Base-by-base conservation (phyloP, 2,329 filamentous ascomycete genomes). In the Fusarium sp. region DNA sequence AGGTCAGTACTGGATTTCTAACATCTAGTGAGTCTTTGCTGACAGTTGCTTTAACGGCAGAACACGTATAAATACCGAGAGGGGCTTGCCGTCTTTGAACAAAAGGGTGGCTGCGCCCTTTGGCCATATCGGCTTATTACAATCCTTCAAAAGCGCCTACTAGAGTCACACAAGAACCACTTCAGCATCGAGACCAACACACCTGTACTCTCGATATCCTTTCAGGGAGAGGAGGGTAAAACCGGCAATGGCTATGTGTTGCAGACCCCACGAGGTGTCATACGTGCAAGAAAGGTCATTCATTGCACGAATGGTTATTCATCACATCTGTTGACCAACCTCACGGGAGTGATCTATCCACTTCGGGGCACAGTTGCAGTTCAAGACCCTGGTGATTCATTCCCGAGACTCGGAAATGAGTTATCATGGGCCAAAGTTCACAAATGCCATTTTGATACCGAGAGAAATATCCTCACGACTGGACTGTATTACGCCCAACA, bases 221-320 rank as follows among this genome's bases (percentile, higher is more conserved):
- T 23, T 8, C n/a, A 15, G 10, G 20, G 3, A 6, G 1, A 7
- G 4, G 9, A n/a, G 2, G 40, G 25, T 4, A 4, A 23, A 23
- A 1, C 19, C 2, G 53, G 64, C 19, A 59, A 74, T 14, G 80
- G 75, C 2, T 85, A 83, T 65, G 2, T 22, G 2, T 56, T 88
- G 2, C 62, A 72, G 3, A 88, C 87, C 0, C 61, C 71, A 0
- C 76, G 84, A 5, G 86, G 85, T 0, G 65, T 41, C 0, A 79
- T 88, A 14, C 71, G 69, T 1, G 79, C 84, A 15, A 77, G 76
- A 3, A 81, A 85, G 49, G 76, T 89, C 7, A 78, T 89, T 3
- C 85, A 89, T 63, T 84, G 84, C 35, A 88, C 85, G 1, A 88
- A 89, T 62, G 84, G 78, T 3, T 83, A 84, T 66, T 78, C 83